Evolutionary conservation across 257 asterid genomes (phyloP).

Genomic region (Primulina tabacum): DNA sequence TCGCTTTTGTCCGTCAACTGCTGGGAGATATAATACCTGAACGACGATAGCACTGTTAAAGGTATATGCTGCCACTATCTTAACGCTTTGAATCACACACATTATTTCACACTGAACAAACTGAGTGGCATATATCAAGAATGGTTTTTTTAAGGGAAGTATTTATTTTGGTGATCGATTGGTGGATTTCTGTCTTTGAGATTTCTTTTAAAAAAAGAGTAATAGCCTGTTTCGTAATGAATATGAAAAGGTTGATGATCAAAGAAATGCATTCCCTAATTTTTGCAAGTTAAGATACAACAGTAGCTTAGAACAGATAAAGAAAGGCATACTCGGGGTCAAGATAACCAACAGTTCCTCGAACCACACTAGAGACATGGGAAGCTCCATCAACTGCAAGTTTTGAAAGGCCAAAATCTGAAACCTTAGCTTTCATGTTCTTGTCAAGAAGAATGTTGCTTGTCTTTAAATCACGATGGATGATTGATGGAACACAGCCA

Average conservation of each 20-base stretch:
- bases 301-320: conserved; percentile 7
- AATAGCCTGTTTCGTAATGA: no score
- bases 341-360: conserved; percentile 97
- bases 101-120: no score
- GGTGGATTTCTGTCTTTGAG: no score
- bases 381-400: conserved; percentile 96
- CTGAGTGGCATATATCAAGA: background rate
- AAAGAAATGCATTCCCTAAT: background rate
- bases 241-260: background rate
- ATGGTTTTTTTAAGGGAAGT: no score
- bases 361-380: conserved; percentile 95
- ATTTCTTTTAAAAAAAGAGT: no score
- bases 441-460: conserved; percentile 95
- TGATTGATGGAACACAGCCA: conserved; percentile 89
- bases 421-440: conserved; percentile 91
- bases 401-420: conserved; percentile 98
- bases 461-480: conserved; percentile 91
- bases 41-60: background rate
- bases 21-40: conserved; percentile 95
- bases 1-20: conserved; percentile 97
- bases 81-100: background rate
- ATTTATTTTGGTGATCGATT: no score
- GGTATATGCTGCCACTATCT: background rate
- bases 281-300: background rate
- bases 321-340: conserved; percentile 84